A percentile compares a stretch with the other conserved stretches of the same genome.
phyloP scores from a whole-genome alignment of 2,329 filamentous ascomycete genomes.

The Fusarium oxysporum region DNA sequence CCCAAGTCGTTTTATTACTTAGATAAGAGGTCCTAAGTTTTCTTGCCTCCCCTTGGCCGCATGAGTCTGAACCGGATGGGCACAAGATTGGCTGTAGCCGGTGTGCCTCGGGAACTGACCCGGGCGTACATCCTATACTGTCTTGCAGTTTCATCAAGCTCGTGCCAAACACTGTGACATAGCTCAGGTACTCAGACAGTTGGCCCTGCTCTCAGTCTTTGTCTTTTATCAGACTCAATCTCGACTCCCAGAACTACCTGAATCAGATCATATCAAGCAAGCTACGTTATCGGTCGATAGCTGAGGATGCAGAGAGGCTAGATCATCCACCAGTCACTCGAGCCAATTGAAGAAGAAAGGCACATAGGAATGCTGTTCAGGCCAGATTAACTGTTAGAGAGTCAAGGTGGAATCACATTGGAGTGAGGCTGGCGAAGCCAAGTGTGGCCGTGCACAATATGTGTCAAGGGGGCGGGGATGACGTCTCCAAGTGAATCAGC shows the following conservation, averaged over 20 bases:
- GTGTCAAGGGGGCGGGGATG: background rate
- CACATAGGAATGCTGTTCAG: background rate
- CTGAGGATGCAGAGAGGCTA: background rate
- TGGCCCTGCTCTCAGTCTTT: background rate
- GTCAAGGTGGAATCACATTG: background rate
- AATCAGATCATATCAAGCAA: background rate
- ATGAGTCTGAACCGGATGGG: background rate
- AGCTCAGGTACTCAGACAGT: background rate
- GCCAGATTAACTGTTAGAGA: background rate
- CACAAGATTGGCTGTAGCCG: conserved; percentile 10
- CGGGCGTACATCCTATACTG: background rate
- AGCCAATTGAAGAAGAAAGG: background rate
- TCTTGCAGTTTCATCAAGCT: background rate
- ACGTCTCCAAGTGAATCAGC: conserved; percentile 9
- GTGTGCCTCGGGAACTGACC: conserved; percentile 26
- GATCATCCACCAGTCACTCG: background rate
- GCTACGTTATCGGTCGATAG: background rate
- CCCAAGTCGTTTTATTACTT: too few relatives aligned
- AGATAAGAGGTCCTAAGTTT: too few relatives aligned
- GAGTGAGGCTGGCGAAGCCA: background rate
- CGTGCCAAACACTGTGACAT: background rate
- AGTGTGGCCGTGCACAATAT: conserved; percentile 17
- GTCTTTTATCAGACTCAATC: background rate
- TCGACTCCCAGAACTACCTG: background rate
- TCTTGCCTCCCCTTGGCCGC: background rate